Conservation (phyloP, 2,329 filamentous ascomycete species). For the Pseudopithomyces maydicus region DNA sequence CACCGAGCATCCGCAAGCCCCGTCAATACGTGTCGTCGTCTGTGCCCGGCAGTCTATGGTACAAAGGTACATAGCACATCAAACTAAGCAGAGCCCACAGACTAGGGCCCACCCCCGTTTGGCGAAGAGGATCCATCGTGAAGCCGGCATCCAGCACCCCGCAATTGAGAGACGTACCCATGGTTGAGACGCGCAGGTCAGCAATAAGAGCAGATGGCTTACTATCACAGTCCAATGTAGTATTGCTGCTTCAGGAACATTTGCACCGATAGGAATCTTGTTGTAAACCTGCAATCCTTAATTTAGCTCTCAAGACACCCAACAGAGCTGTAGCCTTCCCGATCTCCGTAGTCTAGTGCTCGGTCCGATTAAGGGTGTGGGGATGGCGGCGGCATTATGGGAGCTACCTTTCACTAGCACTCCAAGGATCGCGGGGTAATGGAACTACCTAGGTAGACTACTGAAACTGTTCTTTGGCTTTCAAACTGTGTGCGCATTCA, state of each 20-base stretch:
- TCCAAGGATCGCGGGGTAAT: constrained; percentile 5
- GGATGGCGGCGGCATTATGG: neutral
- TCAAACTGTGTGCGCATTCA: neutral
- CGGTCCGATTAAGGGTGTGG: neutral
- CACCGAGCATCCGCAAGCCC: no score
- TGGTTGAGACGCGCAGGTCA: no score
- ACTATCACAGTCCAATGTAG: no score
- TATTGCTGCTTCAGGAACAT: no score
- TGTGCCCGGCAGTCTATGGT: neutral
- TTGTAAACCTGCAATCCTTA: neutral
- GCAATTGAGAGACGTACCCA: no score
- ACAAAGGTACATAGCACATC: no score
- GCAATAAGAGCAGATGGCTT: no score
- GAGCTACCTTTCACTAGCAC: neutral
- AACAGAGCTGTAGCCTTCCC: neutral
- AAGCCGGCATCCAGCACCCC: no score
- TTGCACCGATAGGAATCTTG: neutral
- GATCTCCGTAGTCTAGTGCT: neutral
- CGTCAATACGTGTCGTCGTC: no score
- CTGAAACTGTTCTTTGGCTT: neutral
- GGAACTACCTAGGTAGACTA: neutral
- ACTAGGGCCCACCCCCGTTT: no score
- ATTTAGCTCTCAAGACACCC: neutral
- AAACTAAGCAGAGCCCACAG: no score
- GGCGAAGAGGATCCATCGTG: no score